Evolutionary conservation across 805 yeast genomes (phyloP), one percentile per base, ranked within the genome.

Genomic region (Cyberlindnera sargentensis): DNA sequence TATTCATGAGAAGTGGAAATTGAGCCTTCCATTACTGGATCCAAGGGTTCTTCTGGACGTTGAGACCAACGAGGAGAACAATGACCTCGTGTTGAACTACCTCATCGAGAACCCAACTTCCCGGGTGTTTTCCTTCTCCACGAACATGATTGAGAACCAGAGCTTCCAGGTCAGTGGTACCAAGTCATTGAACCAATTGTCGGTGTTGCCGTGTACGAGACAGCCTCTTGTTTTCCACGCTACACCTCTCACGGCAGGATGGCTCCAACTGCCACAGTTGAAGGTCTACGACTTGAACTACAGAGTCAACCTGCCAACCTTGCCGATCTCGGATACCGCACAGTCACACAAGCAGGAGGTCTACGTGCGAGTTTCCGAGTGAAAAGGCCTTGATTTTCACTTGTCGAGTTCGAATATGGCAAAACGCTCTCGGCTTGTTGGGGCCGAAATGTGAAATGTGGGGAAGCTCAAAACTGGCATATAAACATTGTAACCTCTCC

Each of bases 51-150:
- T 84, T 30, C 66, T 82, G 3, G 63, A 60, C n/a, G 56, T 68
- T 3, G 57, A 46, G 34, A 50, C 47, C 2, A 46, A 55, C 37
- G 51, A 52, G 30, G 47, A 48, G 9, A 37, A 48, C 30, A 54
- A 50, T 29, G 48, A 46, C 2, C 50, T 67, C 11, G 60, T 56
- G 36, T 57, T 78, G 36, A 65, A 56, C 10, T 85, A 76, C 56
- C 68, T 71, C 41, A 55, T 86, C 39, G 95, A 86, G 56, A 86
- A 86, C 55, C 89, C 95, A 10, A 82, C 95, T 0, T 70, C 83
- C 3, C 68, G 82, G 36, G 72, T 82, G 3, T 78, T 87, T 49
- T 77, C 78, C 8, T 87, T 84, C 51, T 63, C 80, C 9, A 67
- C 79, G 3, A 64, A 68, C 9, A 60, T 79, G 4, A 47, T 67